Evolutionary conservation across 768 basidiomycete species (phyloP), one percentile per base, ranked within the genome.

Genomic region (Agrocybe praecox): DNA sequence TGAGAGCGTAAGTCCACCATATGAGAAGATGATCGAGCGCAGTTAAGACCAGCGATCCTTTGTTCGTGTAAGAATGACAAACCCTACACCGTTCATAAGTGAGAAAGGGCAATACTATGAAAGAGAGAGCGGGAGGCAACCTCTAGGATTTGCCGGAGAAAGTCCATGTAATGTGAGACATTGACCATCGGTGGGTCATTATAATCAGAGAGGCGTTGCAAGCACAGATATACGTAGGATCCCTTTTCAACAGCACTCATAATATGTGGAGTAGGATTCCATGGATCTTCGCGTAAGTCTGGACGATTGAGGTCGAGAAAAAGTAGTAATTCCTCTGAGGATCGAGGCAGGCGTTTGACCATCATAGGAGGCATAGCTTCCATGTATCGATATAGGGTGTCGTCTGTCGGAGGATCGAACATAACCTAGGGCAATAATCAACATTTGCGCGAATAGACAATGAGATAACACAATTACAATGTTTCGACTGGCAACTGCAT

Each of bases 261-360:
- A 9, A 84, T 68, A 44, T 78, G 80, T 4, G 81, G 82, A 9
- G 74, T 68, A 6, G 81, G 76, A 59, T 84, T 84, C 83, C 83
- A 83, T 0, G 82, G 82, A 61, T 84, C 83, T 46, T 68, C 62
- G 12, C 83, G 76, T 6, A 71, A 63, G 36, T 78, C 76, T 18
- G 71, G 68, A 15, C 74, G 69, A 56, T 83, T 83, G 52, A 83
- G 73, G 14, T 76, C 70, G 17, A 76, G 68, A 11, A 80, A 64
- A 11, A 84, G 59, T 22, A 70, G 58, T 7, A 80, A 65, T 57
- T 83, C 80, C 15, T 67, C 47, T 0, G 78, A 74, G 10, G 69
- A 66, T 14, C 65, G 66, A 44, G 67, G 61, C 11, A 80, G 61
- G 17, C 72, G 69, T 53, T 76, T 76, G 52, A 80, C 74, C 75